These are phyloP conservation scores for Penicillium cinerascens DNA, from an alignment of 495 filamentous ascomycete species.

Conservation along the genomic window DNA sequence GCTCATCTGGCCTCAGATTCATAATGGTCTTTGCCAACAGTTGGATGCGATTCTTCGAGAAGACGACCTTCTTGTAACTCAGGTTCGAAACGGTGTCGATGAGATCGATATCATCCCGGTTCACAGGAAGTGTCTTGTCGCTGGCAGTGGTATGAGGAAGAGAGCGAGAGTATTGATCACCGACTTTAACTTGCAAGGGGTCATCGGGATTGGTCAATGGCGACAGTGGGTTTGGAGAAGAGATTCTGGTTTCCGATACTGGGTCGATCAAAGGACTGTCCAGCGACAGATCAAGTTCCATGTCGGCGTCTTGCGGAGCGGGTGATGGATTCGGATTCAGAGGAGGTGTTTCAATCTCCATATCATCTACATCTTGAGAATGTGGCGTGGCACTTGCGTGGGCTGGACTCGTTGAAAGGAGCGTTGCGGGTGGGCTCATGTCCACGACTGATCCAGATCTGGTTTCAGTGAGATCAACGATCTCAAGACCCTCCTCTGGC, in stretches of 20 bases:
- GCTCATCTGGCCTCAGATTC: neutral
- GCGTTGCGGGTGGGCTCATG: neutral
- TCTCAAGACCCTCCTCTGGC: neutral
- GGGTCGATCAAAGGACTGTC: neutral
- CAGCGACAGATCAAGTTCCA: neutral
- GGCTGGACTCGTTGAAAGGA: neutral
- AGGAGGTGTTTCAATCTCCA: slow-evolving; percentile 25
- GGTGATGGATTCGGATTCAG: slow-evolving; percentile 22
- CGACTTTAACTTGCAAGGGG: neutral
- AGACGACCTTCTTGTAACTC: neutral
- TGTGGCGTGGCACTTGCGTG: neutral
- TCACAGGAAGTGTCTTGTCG: neutral
- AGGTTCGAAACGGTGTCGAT: neutral
- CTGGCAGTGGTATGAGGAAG: neutral
- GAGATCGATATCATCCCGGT: neutral
- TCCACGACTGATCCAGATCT: slow-evolving; percentile 13
- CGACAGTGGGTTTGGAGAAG: neutral
- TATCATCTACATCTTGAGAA: slow-evolving; percentile 10
- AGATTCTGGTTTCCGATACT: neutral
- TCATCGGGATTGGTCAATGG: neutral
- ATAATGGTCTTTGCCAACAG: slow-evolving; percentile 13
- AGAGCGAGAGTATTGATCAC: neutral
- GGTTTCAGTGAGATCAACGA: slow-evolving; percentile 28
- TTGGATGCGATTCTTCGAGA: neutral
- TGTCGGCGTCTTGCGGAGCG: slow-evolving; percentile 1